Base-by-base conservation (phyloP, 306 rosid species). In the Lathyrus tuberosus region DNA sequence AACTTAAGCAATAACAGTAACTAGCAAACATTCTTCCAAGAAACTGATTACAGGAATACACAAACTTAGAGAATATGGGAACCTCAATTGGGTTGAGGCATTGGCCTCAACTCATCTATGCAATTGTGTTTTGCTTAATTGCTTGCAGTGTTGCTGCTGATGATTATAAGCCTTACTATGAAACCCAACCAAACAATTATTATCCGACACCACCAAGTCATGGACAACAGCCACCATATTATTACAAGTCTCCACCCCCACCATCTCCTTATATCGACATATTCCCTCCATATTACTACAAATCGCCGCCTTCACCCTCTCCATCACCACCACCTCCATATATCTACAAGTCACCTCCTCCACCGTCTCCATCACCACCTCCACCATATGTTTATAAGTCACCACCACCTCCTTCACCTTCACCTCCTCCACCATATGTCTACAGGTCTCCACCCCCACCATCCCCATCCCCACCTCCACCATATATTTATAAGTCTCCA, bases 71-170 rank as follows among this genome's bases (percentile, higher is more conserved):
- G 11, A 59, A 15, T n/a, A 87, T 87, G 89, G 75, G 84, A 68
- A 69, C 62, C 22, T 60, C 62, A 47, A 3, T 30, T 14, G 70
- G 75, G 66, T 57, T 51, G 65, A 76, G 84, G 85, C 86, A 74
- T 0, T 79, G 74, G 88, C 84, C 89, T 73, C 76, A 5, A 24
- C 71, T 84, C 65, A 59, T 83, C 37, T 72, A 22, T 51, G 84
- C 78, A 60, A 5, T 81, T 43, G 81, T 76, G 47, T 58, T 87
- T 37, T 80, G 83, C 72, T 47, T 87, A 43, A 64, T 77, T 40
- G 80, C 85, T n/a, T 44, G 53, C 8, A 61, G 9, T 59, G 80
- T 62, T 2, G 78, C 40, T 4, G 82, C 80, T 44, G 71, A 67
- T 67, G 72, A 72, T 70, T 67, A 77, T 56, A 68, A 71, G 15